Percentiles rank a stretch among this genome's conserved stretches.
Conservation (phyloP, 2,329 filamentous ascomycete genomes). For the Neonectria punicea region DNA sequence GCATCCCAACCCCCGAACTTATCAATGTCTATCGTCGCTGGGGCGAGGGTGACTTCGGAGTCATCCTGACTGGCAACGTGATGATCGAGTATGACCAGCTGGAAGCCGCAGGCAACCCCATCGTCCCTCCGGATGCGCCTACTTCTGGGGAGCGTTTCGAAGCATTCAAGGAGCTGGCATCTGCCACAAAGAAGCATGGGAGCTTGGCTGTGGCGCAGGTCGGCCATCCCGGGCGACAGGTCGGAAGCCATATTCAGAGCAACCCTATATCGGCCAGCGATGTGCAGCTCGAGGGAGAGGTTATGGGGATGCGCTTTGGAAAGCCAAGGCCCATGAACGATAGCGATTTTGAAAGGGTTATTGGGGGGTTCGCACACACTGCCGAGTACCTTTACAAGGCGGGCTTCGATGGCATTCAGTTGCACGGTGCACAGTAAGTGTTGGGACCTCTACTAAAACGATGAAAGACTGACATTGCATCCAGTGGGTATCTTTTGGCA, state of each 20-base stretch:
- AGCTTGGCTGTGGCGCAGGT: slow-evolving; percentile 57
- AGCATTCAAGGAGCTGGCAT: background rate
- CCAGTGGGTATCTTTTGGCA: slow-evolving; percentile 59
- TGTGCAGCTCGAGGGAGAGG: slow-evolving; percentile 45
- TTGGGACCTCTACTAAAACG: background rate
- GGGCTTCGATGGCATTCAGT: slow-evolving; percentile 65
- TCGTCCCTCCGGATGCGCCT: slow-evolving; percentile 55
- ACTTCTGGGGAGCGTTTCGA: background rate
- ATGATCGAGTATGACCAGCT: slow-evolving; percentile 71
- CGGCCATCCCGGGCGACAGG: slow-evolving; percentile 58
- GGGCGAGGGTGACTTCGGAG: slow-evolving; percentile 67
- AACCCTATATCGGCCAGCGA: slow-evolving; percentile 56
- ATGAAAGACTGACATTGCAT: background rate
- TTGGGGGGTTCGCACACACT: slow-evolving; percentile 69
- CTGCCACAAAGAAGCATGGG: background rate
- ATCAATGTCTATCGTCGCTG: slow-evolving; percentile 68
- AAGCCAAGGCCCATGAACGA: slow-evolving; percentile 64
- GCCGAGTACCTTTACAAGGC: slow-evolving; percentile 71
- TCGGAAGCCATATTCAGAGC: slow-evolving; percentile 40
- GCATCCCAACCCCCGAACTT: slow-evolving; percentile 52
- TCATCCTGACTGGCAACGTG: slow-evolving; percentile 72
- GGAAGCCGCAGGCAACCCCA: slow-evolving; percentile 67
- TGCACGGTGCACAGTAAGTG: slow-evolving; percentile 60
- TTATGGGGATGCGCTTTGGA: slow-evolving; percentile 48
- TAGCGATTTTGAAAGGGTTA: slow-evolving; percentile 66